Evolutionary conservation across 768 basidiomycete genomes (phyloP), one percentile per base, ranked within the genome.

Genomic region (Paxillus ammoniavirescens): DNA sequence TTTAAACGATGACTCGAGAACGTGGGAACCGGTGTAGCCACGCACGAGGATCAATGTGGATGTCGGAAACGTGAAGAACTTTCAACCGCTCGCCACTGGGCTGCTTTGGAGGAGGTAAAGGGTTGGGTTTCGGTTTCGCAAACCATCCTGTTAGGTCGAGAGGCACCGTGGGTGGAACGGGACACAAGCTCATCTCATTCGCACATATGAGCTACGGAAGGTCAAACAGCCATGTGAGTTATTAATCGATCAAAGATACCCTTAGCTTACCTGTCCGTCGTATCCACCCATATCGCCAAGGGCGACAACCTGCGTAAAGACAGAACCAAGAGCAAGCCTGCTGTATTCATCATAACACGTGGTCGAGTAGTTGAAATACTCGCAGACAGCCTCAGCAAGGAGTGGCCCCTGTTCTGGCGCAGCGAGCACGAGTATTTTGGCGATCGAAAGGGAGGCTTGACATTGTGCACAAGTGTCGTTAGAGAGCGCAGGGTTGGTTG

Each of bases 21-120:
- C 45, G 13, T 8, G 8, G 33, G 13, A n/a, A 6, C 4, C 26
- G 8, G 14, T 5, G 7, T 44, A 4, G 13, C 12, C 45, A 65
- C 76, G 35, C 59, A 80, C 79, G 73, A 13, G 79, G 77, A 53
- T 82, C 80, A 49, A 81, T 64, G 55, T 82, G 81, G 54, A 75
- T 68, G 59, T 81, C 80, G 2, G 77, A 77, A 26, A 81, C 52
- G 51, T 81, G 79, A 48, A 81, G 58, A 23, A 82, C 72, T 61
- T 79, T 81, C 47, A 80, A 62, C 13, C 74, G 70, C 53, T 79
- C 62, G 6, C 79, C 78, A 18, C 73, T 75, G 7, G 75, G 71
- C 57, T 65, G 70, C 56, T 67, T 76, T 5, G 71, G 69, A 2
- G 69, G 62, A 31, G 78, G 78, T 0, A 77, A 61, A 5, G 75